phyloP scores from a whole-genome alignment of 2,329 filamentous ascomycete genomes.

The Neurospora sp. region DNA sequence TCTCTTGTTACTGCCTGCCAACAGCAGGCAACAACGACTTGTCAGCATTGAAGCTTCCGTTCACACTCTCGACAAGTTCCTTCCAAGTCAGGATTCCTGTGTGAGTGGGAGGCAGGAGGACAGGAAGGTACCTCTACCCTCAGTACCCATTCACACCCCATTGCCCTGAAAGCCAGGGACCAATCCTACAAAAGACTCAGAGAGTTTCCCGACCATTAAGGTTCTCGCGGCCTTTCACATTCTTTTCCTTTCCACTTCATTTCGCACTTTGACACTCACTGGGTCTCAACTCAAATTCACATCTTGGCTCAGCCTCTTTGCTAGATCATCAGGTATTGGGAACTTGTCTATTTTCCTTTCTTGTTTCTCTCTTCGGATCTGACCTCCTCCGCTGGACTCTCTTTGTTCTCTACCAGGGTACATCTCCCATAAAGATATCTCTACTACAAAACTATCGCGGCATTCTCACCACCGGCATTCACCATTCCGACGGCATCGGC shows the following conservation, averaged over 20 bases:
- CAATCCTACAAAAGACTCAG: background rate
- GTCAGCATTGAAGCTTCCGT: background rate
- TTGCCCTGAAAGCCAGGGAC: background rate
- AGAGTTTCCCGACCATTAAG: background rate
- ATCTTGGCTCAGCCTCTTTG: background rate
- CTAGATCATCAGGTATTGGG: background rate
- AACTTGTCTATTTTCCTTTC: background rate
- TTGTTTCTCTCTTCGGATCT: background rate
- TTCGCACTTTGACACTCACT: background rate
- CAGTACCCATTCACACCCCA: background rate
- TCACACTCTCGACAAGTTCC: background rate
- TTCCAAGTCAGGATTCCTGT: background rate
- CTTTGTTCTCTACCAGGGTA: background rate
- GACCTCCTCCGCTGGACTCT: background rate
- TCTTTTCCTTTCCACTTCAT: background rate
- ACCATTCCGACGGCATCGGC: background rate
- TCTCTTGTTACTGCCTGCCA: background rate
- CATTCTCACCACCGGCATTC: background rate
- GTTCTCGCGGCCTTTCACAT: background rate
- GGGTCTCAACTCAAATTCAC: background rate
- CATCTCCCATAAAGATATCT: background rate
- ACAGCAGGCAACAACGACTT: background rate
- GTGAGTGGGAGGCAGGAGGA: background rate
- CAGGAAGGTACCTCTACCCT: background rate
- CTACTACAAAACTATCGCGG: background rate